These are phyloP conservation scores for Globisporangium splendens DNA, from an alignment of 352 stramenopile species.

Conservation along the genomic window DNA sequence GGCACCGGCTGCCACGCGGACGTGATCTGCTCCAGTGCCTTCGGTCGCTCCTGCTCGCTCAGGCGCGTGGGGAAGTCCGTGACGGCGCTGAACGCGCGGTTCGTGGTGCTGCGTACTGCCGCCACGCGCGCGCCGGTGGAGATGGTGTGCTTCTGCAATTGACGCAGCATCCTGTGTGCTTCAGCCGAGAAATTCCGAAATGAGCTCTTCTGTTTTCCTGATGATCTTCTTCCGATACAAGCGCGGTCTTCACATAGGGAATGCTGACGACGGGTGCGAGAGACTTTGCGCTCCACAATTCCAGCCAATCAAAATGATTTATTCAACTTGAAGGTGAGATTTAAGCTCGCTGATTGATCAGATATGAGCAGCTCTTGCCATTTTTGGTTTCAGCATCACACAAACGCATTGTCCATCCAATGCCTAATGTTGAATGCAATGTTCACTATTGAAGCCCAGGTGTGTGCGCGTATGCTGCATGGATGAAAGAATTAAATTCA, in stretches of 20 bases:
- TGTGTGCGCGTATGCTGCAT: neutral
- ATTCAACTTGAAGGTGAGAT: constrained; percentile 9
- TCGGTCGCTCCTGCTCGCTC: constrained; percentile 37
- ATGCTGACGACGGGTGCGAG: neutral
- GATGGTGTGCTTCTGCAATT: constrained; percentile 4
- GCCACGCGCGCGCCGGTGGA: neutral
- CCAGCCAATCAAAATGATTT: constrained; percentile 1
- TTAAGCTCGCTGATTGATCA: neutral
- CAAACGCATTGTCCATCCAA: neutral
- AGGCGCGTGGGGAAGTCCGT: constrained; percentile 43
- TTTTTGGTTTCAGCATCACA: neutral
- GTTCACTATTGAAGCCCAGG: too few species aligned
- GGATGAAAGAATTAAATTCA: constrained; percentile 5
- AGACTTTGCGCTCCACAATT: neutral
- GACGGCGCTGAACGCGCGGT: constrained; percentile 14
- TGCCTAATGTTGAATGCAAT: too few species aligned
- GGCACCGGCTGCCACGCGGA: constrained; percentile 48
- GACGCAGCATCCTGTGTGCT: constrained; percentile 11
- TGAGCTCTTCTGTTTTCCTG: constrained; percentile 3
- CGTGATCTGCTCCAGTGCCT: constrained; percentile 38
- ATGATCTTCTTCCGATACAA: too few species aligned
- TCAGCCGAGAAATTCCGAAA: constrained; percentile 8
- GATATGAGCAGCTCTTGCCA: neutral
- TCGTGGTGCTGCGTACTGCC: neutral
- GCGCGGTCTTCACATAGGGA: constrained; percentile 9